These are phyloP conservation scores for Tricholoma terreum DNA, from an alignment of 768 basidiomycete genomes.

Conservation along the genomic window DNA sequence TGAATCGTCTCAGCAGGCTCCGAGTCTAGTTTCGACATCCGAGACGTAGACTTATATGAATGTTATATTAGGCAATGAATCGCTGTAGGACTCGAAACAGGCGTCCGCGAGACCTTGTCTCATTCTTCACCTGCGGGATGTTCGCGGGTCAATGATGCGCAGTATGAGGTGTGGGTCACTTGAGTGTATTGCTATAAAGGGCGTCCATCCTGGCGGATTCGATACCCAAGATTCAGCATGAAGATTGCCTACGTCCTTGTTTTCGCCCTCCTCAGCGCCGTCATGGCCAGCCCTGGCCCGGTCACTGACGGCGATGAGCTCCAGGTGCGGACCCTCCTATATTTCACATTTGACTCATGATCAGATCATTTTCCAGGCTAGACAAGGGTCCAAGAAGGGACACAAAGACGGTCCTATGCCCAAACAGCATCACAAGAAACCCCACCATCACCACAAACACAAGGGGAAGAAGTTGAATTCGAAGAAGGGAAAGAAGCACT, in stretches of 20 bases:
- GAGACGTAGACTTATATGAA: not conserved
- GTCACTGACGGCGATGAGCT: not conserved
- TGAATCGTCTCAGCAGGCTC: not conserved
- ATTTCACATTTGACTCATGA: not conserved
- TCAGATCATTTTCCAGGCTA: not conserved
- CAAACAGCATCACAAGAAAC: not conserved
- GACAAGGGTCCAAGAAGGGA: not conserved
- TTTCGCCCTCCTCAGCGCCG: not conserved
- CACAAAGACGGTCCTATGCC: not conserved
- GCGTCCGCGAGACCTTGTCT: not conserved
- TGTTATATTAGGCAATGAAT: no score
- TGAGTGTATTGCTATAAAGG: no score
- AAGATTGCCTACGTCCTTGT: not conserved
- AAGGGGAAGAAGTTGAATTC: not conserved
- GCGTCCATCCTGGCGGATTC: no score
- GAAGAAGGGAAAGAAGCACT: not conserved
- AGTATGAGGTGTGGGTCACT: no score
- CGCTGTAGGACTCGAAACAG: not conserved
- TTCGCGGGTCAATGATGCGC: no score
- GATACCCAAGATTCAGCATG: not conserved
- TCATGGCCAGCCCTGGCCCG: not conserved
- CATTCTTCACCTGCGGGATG: no score
- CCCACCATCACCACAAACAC: not conserved
- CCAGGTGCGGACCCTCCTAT: not conserved
- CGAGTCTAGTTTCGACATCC: no score